Base-by-base conservation (phyloP, 2,329 filamentous ascomycete species). In the Nannizziopsis barbatae region DNA sequence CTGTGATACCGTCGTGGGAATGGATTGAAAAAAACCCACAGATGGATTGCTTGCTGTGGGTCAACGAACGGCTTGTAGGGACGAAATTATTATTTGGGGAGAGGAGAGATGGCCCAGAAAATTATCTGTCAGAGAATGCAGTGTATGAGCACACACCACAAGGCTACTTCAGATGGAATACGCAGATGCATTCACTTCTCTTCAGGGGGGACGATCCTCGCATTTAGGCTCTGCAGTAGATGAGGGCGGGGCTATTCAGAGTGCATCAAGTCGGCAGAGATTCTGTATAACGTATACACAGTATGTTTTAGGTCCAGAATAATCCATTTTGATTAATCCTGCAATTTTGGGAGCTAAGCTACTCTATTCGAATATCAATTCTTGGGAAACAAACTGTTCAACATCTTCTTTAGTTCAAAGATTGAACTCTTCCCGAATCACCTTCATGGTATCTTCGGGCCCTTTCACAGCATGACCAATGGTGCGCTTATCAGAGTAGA, bases 401-500 rank as follows among this genome's bases (percentile, higher is more conserved):
- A n/a, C n/a, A n/a, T n/a, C n/a, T 15, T 37, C n/a, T 17, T 18
- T 30, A 42, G 8, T 47, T 27, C n/a, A n/a, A 32, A 49, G 66
- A 53, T 77, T 71, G 62, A 96, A 95, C 45, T 92, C 58, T 73
- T 92, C 80, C 75, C 83, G 90, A 60, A 98, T 62, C 66, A 86
- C 75, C 58, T 71, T 76, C 60, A 84, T 80, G 40, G 89, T 95
- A 61, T 96, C 87, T 50, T 88, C 82, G 5, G 90, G 90, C 37
- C 75, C 77, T 56, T 74, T 79, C 56, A 96, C 92, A 20, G 81
- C 74, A 70, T 98, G 92, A 1, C 92, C 92, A 52, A 84, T 81
- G 32, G 86, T 93, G 61, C 90, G 76, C 47, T 76, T 62, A 65
- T 96, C 90, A 56, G 71, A 74, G 68, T 83, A 96, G 64, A 98